Percentiles rank a stretch among this genome's conserved stretches.
phyloP scores from a whole-genome alignment of 306 rosid species.

The Castanea crenata region DNA sequence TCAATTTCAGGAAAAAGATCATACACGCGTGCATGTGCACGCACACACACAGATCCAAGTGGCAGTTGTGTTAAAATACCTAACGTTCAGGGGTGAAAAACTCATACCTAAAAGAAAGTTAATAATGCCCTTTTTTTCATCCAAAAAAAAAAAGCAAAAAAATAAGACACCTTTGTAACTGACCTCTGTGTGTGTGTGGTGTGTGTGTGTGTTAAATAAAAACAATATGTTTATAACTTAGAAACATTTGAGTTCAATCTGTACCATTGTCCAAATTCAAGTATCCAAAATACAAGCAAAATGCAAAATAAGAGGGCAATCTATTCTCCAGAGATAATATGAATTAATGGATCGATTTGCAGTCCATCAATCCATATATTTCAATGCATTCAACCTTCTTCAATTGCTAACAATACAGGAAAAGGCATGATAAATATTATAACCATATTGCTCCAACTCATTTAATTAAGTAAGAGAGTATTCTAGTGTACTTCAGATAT shows the following conservation, averaged over 20 bases:
- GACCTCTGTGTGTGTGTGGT: background rate
- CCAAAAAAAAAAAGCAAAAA: background rate
- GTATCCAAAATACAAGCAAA: background rate
- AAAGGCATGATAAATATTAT: background rate
- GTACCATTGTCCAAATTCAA: background rate
- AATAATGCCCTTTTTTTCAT: background rate
- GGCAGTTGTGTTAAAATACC: background rate
- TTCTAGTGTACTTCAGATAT: background rate
- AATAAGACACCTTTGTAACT: background rate
- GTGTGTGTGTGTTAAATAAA: background rate
- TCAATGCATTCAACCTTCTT: background rate
- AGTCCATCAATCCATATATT: background rate
- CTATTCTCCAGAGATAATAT: background rate
- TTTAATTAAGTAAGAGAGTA: background rate
- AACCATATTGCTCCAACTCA: background rate
- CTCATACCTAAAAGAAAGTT: background rate
- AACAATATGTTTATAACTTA: background rate
- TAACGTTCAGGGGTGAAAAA: background rate
- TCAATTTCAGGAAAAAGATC: background rate
- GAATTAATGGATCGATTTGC: background rate
- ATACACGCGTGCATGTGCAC: too few species aligned
- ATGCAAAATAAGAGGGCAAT: background rate
- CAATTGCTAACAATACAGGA: background rate
- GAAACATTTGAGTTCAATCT: background rate
- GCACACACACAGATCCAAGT: background rate